Evolutionary conservation across 2,329 filamentous ascomycete species (phyloP).

Genomic region (Sporothrix pallida): DNA sequence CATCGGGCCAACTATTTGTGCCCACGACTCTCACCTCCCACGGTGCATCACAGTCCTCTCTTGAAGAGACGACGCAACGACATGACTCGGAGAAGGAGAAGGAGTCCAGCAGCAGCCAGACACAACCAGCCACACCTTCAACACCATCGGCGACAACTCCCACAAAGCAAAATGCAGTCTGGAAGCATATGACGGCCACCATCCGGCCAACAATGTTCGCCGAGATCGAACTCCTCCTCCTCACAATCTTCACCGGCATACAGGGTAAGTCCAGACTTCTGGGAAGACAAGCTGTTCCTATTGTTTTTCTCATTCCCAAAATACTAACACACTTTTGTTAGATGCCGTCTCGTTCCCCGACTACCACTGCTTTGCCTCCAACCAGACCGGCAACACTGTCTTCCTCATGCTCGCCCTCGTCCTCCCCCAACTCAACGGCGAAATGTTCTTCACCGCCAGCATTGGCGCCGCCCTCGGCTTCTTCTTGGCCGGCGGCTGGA

Average conservation of each 20-base stretch:
- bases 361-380: slow-evolving; percentile 67
- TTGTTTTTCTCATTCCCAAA: too few relatives aligned
- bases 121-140: not conserved
- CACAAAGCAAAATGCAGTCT: slow-evolving; percentile 28
- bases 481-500: slow-evolving; percentile 60
- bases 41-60: slow-evolving; percentile 23
- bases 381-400: slow-evolving; percentile 70
- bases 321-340: not conserved
- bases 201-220: slow-evolving; percentile 51
- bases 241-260: slow-evolving; percentile 59
- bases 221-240: slow-evolving; percentile 53
- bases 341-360: slow-evolving; percentile 63
- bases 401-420: slow-evolving; percentile 61
- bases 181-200: slow-evolving; percentile 42
- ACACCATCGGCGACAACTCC: not conserved
- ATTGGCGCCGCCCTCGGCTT: slow-evolving; percentile 61
- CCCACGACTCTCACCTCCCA: not conserved
- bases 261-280: slow-evolving; percentile 47
- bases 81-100: not conserved
- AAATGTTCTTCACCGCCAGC: slow-evolving; percentile 59
- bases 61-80: not conserved
- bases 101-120: not conserved
- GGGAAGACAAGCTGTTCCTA: not conserved
- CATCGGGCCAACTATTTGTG: not conserved
- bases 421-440: slow-evolving; percentile 53